Percentiles rank a stretch among this genome's conserved stretches.
phyloP scores from a whole-genome alignment of 169 alveolate genomes.

The Ichthyophthirius multifiliis region DNA sequence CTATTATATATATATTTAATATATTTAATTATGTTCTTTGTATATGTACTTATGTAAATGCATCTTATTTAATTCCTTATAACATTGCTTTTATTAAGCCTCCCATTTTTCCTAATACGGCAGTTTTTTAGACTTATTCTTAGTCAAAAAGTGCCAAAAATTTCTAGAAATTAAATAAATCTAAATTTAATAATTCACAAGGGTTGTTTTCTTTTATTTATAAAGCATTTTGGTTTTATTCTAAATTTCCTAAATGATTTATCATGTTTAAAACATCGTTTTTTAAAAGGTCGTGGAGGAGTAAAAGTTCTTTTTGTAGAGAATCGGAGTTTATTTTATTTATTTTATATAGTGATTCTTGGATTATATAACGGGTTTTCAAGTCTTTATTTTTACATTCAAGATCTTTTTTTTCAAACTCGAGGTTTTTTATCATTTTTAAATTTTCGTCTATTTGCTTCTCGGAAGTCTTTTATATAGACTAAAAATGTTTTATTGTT shows the following conservation, averaged over 20 bases:
- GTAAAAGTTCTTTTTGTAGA: background rate
- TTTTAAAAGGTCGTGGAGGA: background rate
- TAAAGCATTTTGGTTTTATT: background rate
- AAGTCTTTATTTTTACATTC: background rate
- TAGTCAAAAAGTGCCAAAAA: background rate
- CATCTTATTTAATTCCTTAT: slow-evolving; percentile 1
- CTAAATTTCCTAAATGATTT: slow-evolving; percentile 8
- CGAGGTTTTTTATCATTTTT: background rate
- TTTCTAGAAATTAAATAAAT: background rate
- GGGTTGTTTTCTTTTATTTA: background rate
- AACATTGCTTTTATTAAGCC: slow-evolving; percentile 17
- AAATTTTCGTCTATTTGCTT: slow-evolving; percentile 5
- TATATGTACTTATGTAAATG: background rate
- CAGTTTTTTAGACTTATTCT: background rate
- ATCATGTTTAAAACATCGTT: background rate
- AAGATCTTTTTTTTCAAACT: background rate
- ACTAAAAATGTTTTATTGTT: background rate
- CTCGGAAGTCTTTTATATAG: background rate
- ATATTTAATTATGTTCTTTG: background rate
- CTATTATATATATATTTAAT: background rate
- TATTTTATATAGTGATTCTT: background rate
- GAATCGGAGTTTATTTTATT: slow-evolving; percentile 5
- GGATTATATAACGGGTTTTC: background rate
- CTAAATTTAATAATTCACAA: background rate
- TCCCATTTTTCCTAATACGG: background rate